Percentiles rank a stretch among this genome's conserved stretches.
These are phyloP conservation scores for Hydrangea macrophylla DNA, from an alignment of 148 eudicot species.

Conservation along the genomic window DNA sequence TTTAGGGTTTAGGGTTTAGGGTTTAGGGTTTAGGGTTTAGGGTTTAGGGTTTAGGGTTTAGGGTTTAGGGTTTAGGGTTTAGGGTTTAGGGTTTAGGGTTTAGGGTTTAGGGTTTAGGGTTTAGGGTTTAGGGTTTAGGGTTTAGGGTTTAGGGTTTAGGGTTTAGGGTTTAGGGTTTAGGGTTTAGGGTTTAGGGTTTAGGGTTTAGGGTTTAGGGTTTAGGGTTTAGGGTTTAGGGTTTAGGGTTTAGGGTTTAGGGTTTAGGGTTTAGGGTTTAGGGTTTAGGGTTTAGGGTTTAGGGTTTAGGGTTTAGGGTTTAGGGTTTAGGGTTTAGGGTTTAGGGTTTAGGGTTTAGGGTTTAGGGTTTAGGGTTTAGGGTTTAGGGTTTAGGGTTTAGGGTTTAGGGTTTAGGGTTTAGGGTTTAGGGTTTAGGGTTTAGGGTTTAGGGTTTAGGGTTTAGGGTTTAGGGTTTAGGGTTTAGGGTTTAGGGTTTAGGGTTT, in stretches of 20 bases:
- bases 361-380: conserved; percentile 3
- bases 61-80: neutral
- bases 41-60: neutral
- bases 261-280: conserved; percentile 9
- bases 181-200: conserved; percentile 4
- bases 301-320: neutral
- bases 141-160: neutral
- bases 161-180: conserved; percentile 6
- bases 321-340: neutral
- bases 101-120: neutral
- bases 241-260: neutral
- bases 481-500: conserved; percentile 2
- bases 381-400: conserved; percentile 6
- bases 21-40: neutral
- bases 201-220: conserved; percentile 11
- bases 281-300: neutral
- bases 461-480: conserved; percentile 5
- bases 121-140: neutral
- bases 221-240: neutral
- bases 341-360: conserved; percentile 4
- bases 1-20: neutral
- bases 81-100: neutral
- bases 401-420: conserved; percentile 1
- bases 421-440: neutral
- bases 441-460: neutral